Evolutionary conservation across 2,329 filamentous ascomycete genomes (phyloP).

Genomic region (Ceratocystis papillata): DNA sequence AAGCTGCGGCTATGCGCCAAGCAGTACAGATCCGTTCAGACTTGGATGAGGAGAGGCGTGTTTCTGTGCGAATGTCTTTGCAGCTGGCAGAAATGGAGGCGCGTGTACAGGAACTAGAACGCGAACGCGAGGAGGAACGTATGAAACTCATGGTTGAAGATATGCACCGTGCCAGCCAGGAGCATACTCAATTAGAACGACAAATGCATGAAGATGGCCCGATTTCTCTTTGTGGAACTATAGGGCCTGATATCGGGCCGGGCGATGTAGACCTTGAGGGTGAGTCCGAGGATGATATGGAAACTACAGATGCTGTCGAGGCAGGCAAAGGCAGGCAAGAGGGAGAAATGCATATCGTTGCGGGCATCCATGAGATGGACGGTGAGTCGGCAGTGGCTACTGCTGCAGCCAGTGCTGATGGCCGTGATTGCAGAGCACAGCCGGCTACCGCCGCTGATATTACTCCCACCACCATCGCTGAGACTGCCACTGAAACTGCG

Average conservation of each 20-base stretch:
- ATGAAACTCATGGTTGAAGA: conserved; percentile 11
- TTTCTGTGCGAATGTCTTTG: neutral
- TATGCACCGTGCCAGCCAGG: conserved; percentile 17
- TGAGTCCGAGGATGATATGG: neutral
- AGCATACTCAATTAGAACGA: neutral
- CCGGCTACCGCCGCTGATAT: neutral
- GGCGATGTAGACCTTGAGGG: conserved; percentile 12
- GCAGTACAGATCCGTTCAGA: neutral
- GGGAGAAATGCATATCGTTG: neutral
- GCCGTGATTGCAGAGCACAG: neutral
- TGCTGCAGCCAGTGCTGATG: neutral
- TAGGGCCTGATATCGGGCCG: neutral
- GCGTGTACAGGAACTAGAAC: conserved; percentile 11
- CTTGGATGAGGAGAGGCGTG: neutral
- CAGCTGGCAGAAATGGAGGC: neutral
- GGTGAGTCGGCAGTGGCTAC: neutral
- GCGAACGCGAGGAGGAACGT: conserved; percentile 8
- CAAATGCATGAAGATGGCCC: conserved; percentile 12
- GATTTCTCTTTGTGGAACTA: neutral
- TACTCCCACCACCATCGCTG: too few relatives aligned
- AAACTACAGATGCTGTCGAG: neutral
- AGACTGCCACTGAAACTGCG: neutral
- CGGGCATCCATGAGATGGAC: conserved; percentile 15
- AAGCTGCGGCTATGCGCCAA: neutral
- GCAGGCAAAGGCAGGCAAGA: neutral